phyloP scores from a whole-genome alignment of 2,329 filamentous ascomycete species.

The Sarocladiaceae sp. region DNA sequence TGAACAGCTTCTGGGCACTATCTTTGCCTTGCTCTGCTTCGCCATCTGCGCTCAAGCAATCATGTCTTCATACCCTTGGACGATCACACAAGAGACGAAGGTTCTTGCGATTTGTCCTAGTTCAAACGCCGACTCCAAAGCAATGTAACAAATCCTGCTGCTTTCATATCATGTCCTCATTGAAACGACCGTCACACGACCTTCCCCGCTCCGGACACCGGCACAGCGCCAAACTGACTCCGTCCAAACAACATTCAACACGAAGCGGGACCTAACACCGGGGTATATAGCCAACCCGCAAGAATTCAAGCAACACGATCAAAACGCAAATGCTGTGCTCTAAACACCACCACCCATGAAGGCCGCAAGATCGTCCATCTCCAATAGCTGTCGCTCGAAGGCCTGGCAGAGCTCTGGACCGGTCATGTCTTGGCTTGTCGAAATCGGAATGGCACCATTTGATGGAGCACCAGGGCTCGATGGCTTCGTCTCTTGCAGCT shows the following conservation, averaged over 20 bases:
- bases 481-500: constrained; percentile 29
- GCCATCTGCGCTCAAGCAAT: no score
- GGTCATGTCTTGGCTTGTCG: constrained; percentile 49
- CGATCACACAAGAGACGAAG: no score
- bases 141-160: background rate
- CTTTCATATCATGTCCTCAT: background rate
- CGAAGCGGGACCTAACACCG: background rate
- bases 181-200: background rate
- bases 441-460: constrained; percentile 20
- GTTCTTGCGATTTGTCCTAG: no score
- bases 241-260: no score
- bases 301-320: background rate
- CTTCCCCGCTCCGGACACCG: no score
- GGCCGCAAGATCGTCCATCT: constrained; percentile 57
- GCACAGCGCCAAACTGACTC: no score
- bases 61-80: no score
- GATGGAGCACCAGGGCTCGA: constrained; percentile 26
- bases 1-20: no score
- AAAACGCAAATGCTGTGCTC: background rate
- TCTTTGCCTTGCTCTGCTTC: no score
- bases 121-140: background rate
- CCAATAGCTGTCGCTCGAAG: constrained; percentile 56
- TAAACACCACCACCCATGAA: constrained; percentile 60
- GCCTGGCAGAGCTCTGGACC: constrained; percentile 53
- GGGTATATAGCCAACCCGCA: constrained; percentile 4